Evolutionary conservation across 495 filamentous ascomycete species (phyloP), one percentile per base, ranked within the genome.

Genomic region (Hypoxylon lienhwacheense): DNA sequence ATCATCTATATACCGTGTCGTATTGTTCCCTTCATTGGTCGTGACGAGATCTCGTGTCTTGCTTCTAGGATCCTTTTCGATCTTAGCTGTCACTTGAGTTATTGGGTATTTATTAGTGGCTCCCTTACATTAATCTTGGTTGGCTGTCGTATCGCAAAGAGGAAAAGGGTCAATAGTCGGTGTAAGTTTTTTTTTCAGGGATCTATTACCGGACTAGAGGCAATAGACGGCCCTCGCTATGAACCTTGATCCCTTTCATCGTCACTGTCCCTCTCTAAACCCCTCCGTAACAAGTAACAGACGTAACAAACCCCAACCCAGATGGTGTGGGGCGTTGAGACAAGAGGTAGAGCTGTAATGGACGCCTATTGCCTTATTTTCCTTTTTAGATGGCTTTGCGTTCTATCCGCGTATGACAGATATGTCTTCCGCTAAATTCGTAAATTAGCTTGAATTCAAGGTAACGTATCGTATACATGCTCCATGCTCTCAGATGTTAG

Each of bases 231-330:
- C 25, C 6, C 20, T 54, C 41, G 5, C 17, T 29, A n/a, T 36
- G 11, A n/a, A n/a, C n/a, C n/a, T n/a, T n/a, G n/a, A n/a, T n/a
- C n/a, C n/a, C n/a, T n/a, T n/a, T n/a, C n/a, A n/a, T n/a, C n/a
- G n/a, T n/a, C n/a, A 31, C 47, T 46, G 21, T 34, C 20, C 31
- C 41, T 31, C 22, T 29, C 15, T 29, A 19, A 10, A 32, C 48
- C 17, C 44, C 32, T 32, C 19, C 49, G 44, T 51, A 25, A n/a
- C n/a, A n/a, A n/a, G n/a, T n/a, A n/a, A n/a, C n/a, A n/a, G n/a
- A n/a, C n/a, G n/a, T n/a, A n/a, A n/a, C n/a, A n/a, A 59, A 59
- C 55, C 55, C 55, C 55, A 59, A 59, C 55, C 49, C 55, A 59
- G 55, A 25, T 45, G 31, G 37, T 51, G 46, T 52, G 44, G 35